Evolutionary conservation across 169 alveolate species (phyloP).

Genomic region (Eimeria falciformis): DNA sequence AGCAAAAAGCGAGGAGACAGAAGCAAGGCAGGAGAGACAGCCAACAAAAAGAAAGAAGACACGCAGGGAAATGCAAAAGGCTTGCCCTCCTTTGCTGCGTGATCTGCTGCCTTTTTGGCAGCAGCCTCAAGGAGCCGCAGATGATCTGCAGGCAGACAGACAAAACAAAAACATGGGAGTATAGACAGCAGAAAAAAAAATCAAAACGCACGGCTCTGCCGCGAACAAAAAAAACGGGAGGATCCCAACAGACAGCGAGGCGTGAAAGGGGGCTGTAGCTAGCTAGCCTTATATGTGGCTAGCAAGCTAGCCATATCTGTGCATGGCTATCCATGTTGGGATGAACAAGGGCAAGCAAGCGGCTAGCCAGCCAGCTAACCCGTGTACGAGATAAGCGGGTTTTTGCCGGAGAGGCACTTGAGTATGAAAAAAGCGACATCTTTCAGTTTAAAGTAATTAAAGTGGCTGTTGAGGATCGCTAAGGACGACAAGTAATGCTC

Average conservation of each 20-base stretch:
- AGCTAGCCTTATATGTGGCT: not conserved
- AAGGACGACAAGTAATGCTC: slow-evolving; percentile 83
- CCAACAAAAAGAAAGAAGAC: not conserved
- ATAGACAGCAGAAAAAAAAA: not conserved
- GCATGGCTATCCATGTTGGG: not conserved
- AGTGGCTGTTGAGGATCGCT: slow-evolving; percentile 83
- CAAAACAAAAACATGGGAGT: not conserved
- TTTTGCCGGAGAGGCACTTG: slow-evolving; percentile 64
- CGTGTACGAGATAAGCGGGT: slow-evolving; percentile 73
- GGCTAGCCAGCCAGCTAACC: slow-evolving; percentile 35
- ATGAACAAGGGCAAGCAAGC: not conserved
- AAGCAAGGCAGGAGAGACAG: not conserved
- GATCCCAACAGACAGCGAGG: too few species aligned
- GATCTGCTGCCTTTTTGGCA: slow-evolving; percentile 69
- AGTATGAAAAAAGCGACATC: slow-evolving; percentile 82
- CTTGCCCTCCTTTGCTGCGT: slow-evolving; percentile 69
- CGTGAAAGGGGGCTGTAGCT: not conserved
- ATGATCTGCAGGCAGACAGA: slow-evolving; percentile 49
- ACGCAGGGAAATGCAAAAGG: not conserved
- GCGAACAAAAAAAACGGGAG: too few species aligned
- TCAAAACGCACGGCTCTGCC: too few species aligned
- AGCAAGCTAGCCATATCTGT: not conserved
- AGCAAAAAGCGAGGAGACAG: not conserved
- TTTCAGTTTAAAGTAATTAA: slow-evolving; percentile 81
- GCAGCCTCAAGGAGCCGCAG: slow-evolving; percentile 70